phyloP scores from a whole-genome alignment of 163 green algal species.

The Scenedesmus sp. region DNA sequence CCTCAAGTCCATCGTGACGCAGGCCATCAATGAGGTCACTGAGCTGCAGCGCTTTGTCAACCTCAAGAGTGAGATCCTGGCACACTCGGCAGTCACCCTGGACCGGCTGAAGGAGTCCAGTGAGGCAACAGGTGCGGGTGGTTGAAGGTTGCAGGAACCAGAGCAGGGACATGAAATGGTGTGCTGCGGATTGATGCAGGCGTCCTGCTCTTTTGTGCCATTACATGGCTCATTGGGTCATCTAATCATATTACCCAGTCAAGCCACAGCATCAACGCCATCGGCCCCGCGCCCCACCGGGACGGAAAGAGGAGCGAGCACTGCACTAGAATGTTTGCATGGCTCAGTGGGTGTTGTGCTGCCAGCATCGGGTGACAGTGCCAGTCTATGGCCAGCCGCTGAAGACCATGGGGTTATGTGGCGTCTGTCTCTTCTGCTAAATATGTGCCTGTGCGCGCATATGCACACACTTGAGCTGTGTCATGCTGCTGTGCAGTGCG shows the following conservation, averaged over 20 bases:
- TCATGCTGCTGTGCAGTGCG: constrained; percentile 61
- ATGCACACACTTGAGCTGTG: not conserved
- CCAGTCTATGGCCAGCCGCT: too few relatives aligned
- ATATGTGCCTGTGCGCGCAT: not conserved
- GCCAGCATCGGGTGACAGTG: too few relatives aligned
- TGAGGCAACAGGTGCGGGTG: constrained; percentile 64
- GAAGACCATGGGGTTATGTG: not conserved
- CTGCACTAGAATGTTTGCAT: too few relatives aligned
- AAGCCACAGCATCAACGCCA: too few relatives aligned
- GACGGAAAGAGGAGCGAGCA: too few relatives aligned
- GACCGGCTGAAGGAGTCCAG: constrained; percentile 77
- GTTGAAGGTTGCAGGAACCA: not conserved
- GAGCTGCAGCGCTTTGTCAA: constrained; percentile 77
- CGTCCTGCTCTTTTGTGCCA: too few relatives aligned
- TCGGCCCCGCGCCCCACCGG: too few relatives aligned
- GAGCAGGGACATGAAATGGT: not conserved
- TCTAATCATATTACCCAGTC: too few relatives aligned
- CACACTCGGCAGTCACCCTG: constrained; percentile 65
- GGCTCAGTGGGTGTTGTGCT: too few relatives aligned
- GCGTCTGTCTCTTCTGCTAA: not conserved
- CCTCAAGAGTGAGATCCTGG: constrained; percentile 75
- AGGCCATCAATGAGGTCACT: constrained; percentile 71
- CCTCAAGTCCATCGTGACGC: constrained; percentile 75
- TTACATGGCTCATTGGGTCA: too few relatives aligned
- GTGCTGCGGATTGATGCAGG: too few relatives aligned